A percentile compares a stretch with the other conserved stretches of the same genome.
These are phyloP conservation scores for Silybum marianum DNA, from an alignment of 129 eudicot genomes.

Conservation along the genomic window DNA sequence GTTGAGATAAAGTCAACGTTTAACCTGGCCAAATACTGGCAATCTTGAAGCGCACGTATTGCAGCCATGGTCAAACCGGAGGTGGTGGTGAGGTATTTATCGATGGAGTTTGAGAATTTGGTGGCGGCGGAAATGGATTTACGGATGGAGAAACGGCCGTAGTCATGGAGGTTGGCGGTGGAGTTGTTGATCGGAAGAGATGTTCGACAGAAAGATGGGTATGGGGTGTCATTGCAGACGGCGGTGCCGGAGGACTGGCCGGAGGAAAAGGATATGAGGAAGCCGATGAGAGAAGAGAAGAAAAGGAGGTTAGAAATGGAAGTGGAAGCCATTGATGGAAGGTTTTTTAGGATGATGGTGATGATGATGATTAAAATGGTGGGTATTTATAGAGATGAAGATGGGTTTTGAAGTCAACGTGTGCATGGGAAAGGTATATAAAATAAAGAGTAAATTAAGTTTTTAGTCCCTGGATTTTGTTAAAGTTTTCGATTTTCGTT, in stretches of 20 bases:
- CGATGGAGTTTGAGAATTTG: conserved; percentile 30
- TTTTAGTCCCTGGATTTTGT: too few species aligned
- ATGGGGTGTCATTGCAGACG: conserved; percentile 49
- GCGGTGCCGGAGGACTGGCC: conserved; percentile 26
- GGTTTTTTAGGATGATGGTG: conserved; percentile 3
- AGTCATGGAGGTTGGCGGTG: conserved; percentile 36
- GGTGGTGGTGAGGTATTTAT: conserved; percentile 23
- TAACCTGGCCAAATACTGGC: conserved; percentile 34
- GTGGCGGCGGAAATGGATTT: conserved; percentile 42
- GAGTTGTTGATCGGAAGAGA: conserved; percentile 26
- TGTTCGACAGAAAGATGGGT: conserved; percentile 50
- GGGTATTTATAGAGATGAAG: neutral
- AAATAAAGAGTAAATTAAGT: too few species aligned
- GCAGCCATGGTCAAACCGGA: conserved; percentile 22
- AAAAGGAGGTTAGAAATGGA: neutral
- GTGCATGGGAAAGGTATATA: neutral
- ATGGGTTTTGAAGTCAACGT: neutral
- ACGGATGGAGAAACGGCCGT: conserved; percentile 44
- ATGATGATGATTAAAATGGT: neutral
- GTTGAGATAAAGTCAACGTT: conserved; percentile 42
- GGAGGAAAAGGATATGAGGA: conserved; percentile 8
- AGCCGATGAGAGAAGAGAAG: conserved; percentile 1
- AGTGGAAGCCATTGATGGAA: conserved; percentile 39
- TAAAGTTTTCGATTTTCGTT: neutral
- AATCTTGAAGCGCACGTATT: conserved; percentile 50